Percentiles rank a stretch among this genome's conserved stretches.
Evolutionary conservation across 106 monocot species (phyloP).

Genomic region (Acorus gramineus): DNA sequence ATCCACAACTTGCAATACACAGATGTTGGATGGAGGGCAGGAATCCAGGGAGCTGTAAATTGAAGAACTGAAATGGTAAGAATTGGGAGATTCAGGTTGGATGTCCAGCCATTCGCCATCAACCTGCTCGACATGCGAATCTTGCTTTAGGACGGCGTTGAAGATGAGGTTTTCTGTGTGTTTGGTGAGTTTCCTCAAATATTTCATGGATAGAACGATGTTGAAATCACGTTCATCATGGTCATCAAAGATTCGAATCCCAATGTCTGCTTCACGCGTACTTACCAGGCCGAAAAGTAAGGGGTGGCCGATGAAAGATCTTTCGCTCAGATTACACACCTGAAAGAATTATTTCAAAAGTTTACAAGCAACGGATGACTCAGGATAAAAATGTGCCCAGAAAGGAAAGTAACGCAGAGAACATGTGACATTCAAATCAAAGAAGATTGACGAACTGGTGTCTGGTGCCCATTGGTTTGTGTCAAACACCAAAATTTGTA

Average conservation of each 20-base stretch:
- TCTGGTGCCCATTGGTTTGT: no score
- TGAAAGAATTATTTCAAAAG: constrained; percentile 4
- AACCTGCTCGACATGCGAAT: constrained; percentile 29
- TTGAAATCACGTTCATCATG: neutral
- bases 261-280: neutral
- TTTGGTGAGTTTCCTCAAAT: neutral
- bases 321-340: constrained; percentile 42
- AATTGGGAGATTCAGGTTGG: constrained; percentile 25
- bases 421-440: no score
- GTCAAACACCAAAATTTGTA: no score
- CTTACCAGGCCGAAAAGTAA: neutral
- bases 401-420: neutral
- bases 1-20: constrained; percentile 22
- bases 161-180: constrained; percentile 16
- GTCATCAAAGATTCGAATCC: neutral
- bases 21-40: constrained; percentile 16
- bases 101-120: constrained; percentile 20
- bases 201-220: neutral
- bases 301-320: neutral
- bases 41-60: constrained; percentile 25
- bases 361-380: neutral
- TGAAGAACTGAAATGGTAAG: constrained; percentile 21
- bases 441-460: no score
- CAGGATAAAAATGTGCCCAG: neutral
- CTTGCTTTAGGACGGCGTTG: constrained; percentile 14